Evolutionary conservation across 169 alveolate species (phyloP), one percentile per base, ranked within the genome.

Genomic region (Eimeria sp.): DNA sequence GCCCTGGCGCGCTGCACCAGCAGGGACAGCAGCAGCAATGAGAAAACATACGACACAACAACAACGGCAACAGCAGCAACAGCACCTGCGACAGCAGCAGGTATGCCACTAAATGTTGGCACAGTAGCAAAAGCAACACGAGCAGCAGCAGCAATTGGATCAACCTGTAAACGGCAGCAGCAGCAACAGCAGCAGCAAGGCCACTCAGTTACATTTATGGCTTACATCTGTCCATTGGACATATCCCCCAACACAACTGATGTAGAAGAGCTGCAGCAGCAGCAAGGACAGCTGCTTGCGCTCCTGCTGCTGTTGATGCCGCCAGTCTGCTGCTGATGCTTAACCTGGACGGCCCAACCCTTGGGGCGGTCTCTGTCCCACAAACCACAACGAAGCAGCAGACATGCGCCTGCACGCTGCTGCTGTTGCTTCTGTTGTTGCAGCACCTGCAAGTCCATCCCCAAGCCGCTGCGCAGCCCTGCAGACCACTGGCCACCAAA

Each of bases 301-400:
- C 80, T 27, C 49, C 87, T 80, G 65, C 54, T n/a, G 89, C 89
- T 51, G 89, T 43, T 51, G 30, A n/a, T 76, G 63, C 63, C 22
- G 30, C 16, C 30, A 25, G 57, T 30, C 1, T 82, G 90, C 90
- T 47, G 90, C 90, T 47, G 73, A 25, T 51, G 58, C 67, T 30
- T 25, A 22, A 82, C 73, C 73, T 82, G 67, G 47, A 82, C 49
- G 45, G 73, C 90, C 90, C 90, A 82, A 22, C 90, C 90, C 27
- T 47, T 18, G 51, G 11, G 73, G 20, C 45, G 34, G 90, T 82
- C 90, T 6, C 20, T 72, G 5, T 20, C 25, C 90, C 90, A 82
- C 67, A 27, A 82, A 49, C 90, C 90, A 5, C 90, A 58, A 82
- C 90, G 90, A 49, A 82, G 90, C 90, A 82, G 90, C 90, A 82